Evolutionary conservation across 345 rosid genomes (phyloP), one percentile per base, ranked within the genome.

Genomic region (Sonneratia caseolaris): DNA sequence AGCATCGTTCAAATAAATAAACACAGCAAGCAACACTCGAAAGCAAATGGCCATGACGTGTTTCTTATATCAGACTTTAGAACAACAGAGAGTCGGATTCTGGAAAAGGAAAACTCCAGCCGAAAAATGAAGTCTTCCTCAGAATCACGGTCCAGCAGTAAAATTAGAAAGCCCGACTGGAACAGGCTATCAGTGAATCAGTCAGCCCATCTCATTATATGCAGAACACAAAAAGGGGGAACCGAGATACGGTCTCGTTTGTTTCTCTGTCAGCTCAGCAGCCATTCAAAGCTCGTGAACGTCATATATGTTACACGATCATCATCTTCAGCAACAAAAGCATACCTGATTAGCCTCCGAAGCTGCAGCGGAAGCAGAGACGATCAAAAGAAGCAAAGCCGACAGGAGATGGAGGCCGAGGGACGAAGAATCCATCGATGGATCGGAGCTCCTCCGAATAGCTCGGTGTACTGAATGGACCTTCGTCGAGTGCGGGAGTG

Each of bases 381-480:
- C 1, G 49, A 68, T 38, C 0, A 24, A 22, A 55, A 70, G 36
- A 51, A 70, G 64, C 9, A 73, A 45, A 53, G 35, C 24, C 14
- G 38, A 57, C n/a, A 35, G n/a, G 56, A 67, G 38, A 21, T 56
- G 32, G 76, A 68, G 47, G 19, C 36, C 11, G 55, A 13, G 67
- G 19, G 15, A 35, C 53, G 22, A 18, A 53, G 71, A 73, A 14
- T 18, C 76, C 76, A 73, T 73, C 64, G 48, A 65, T 66, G 38
- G 16, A 62, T n/a, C 59, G 32, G 32, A 27, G 32, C 32, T 27
- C 32, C 49, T 45, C 49, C 49, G 49, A 3, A 45, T 14, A 45
- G 49, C 49, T 45, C 49, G 6, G 12, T 45, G 12, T 45, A 45
- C 55, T 49, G 57, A n/a, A 36, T 38, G 49, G 68, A 71, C 10